These are phyloP conservation scores for Fusarium scirpi DNA, from an alignment of 2,329 filamentous ascomycete species.

Conservation along the genomic window DNA sequence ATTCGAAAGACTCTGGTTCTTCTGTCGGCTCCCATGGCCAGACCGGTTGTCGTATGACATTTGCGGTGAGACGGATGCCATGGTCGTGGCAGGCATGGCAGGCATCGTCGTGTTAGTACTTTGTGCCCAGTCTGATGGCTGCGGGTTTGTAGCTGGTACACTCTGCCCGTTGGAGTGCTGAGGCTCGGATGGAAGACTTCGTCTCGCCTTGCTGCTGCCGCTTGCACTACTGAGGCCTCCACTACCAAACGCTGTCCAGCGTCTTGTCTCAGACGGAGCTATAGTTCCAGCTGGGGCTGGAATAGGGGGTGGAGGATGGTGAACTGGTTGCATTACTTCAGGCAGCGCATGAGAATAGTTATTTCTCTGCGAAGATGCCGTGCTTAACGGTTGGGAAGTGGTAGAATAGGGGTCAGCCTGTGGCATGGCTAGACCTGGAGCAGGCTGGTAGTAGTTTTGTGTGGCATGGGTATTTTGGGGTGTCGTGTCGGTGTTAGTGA, in stretches of 20 bases:
- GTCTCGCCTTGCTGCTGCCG: conserved; percentile 13
- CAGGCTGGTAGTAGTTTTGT: conserved; percentile 48
- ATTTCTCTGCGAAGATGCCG: conserved; percentile 34
- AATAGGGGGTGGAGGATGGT: conserved; percentile 16
- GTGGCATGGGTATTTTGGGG: conserved; percentile 34
- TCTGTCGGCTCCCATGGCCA: conserved; percentile 7
- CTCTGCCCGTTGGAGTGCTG: conserved; percentile 4
- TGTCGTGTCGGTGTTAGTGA: conserved; percentile 42
- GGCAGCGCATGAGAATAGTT: conserved; percentile 23
- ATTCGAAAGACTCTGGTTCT: conserved; percentile 16
- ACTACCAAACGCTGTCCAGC: conserved; percentile 22
- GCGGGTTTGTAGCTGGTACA: conserved; percentile 17
- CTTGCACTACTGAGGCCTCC: background rate
- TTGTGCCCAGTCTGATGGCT: conserved; percentile 32
- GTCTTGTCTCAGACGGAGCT: conserved; percentile 27
- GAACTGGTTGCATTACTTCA: conserved; percentile 25
- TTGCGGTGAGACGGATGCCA: conserved; percentile 33
- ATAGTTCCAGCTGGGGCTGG: conserved; percentile 25
- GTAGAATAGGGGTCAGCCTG: conserved; percentile 39
- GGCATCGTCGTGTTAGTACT: conserved; percentile 9
- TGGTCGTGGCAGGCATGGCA: conserved; percentile 4
- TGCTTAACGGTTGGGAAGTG: conserved; percentile 26
- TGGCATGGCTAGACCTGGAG: conserved; percentile 44
- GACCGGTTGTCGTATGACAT: conserved; percentile 18
- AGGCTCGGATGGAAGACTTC: conserved; percentile 38